These are phyloP conservation scores for Combretum micranthum DNA, from an alignment of 345 rosid genomes.

Conservation along the genomic window DNA sequence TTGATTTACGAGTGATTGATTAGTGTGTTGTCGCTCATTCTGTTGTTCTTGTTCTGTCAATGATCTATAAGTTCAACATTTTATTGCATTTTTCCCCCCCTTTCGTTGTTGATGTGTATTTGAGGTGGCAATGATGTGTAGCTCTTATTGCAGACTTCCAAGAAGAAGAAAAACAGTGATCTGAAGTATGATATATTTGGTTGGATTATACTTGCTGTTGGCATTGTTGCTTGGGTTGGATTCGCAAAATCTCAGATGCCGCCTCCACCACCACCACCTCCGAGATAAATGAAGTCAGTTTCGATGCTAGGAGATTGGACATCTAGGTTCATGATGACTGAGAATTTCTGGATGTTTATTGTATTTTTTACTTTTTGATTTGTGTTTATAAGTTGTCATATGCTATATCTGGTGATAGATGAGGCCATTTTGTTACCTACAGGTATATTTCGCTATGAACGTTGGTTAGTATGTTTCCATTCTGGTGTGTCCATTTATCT, in stretches of 20 bases:
- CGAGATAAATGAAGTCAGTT: not conserved
- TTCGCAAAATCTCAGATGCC: conserved; percentile 71
- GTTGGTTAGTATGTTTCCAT: no score
- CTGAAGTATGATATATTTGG: conserved; percentile 69
- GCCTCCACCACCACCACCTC: conserved; percentile 20
- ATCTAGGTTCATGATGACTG: not conserved
- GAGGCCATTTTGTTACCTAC: no score
- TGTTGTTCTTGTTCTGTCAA: no score
- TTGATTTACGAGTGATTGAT: no score
- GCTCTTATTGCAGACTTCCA: conserved; percentile 25
- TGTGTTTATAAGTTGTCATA: no score
- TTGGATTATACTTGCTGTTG: conserved; percentile 81
- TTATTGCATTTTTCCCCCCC: not conserved
- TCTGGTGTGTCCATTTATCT: no score
- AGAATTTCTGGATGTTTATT: not conserved
- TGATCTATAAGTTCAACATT: not conserved
- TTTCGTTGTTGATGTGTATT: not conserved
- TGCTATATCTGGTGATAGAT: no score
- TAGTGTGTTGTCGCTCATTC: no score
- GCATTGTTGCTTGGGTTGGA: conserved; percentile 77
- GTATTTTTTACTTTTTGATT: no score
- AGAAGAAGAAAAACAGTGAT: conserved; percentile 65
- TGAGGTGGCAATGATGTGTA: no score
- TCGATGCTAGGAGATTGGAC: not conserved
- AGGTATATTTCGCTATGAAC: no score